A percentile compares a stretch with the other conserved stretches of the same genome.
Evolutionary conservation across 768 basidiomycete species (phyloP).

Genomic region (Strobilomyces dryophilus): DNA sequence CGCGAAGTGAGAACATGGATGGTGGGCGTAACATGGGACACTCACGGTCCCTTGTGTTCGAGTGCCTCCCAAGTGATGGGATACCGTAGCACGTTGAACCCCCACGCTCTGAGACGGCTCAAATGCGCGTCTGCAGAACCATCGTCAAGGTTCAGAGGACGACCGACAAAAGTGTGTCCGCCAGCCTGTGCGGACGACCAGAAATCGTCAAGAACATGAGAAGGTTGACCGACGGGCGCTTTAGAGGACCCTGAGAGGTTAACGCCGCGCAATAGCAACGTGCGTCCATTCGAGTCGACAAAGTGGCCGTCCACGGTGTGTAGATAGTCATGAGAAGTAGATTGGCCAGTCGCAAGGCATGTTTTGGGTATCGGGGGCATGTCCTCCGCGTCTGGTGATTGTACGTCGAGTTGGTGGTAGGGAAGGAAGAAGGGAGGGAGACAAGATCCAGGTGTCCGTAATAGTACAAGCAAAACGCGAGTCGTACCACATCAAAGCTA

Average conservation of each 20-base stretch:
- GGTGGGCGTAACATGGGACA: conserved; percentile 20
- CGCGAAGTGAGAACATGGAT: neutral
- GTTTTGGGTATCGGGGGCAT: conserved; percentile 22
- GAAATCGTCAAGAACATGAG: conserved; percentile 66
- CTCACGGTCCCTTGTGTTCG: conserved; percentile 94
- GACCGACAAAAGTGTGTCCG: conserved; percentile 65
- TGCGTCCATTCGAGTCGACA: conserved; percentile 70
- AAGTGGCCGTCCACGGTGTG: conserved; percentile 69
- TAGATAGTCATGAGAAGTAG: conserved; percentile 36
- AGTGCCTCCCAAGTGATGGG: conserved; percentile 94
- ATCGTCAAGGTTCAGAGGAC: conserved; percentile 82
- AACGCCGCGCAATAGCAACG: conserved; percentile 85
- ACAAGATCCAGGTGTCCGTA: neutral
- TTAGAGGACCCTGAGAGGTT: conserved; percentile 91
- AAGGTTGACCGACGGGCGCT: conserved; percentile 68
- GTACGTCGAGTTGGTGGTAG: neutral
- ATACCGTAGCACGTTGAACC: conserved; percentile 81
- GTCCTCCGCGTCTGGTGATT: neutral
- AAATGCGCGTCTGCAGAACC: conserved; percentile 84
- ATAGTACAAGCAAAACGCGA: neutral
- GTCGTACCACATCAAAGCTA: conserved; percentile 20
- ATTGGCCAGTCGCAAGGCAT: conserved; percentile 18
- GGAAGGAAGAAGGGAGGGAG: neutral
- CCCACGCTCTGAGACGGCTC: conserved; percentile 84
- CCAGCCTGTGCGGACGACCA: conserved; percentile 77